These are phyloP conservation scores for Thraustochytrium sp. DNA, from an alignment of 352 stramenopile genomes.

Conservation along the genomic window DNA sequence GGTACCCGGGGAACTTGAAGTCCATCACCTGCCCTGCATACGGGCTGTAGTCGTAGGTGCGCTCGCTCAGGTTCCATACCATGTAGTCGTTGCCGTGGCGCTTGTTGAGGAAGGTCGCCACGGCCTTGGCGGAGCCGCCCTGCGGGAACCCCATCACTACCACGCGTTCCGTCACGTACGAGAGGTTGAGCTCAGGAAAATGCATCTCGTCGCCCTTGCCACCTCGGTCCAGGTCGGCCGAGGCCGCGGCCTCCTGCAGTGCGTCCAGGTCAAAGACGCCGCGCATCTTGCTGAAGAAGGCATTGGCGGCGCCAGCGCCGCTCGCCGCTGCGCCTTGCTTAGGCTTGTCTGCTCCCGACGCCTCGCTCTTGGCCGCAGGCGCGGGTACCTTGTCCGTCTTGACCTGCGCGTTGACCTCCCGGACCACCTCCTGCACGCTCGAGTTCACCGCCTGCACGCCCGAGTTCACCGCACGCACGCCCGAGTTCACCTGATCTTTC, in stretches of 20 bases:
- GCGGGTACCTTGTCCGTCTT: neutral
- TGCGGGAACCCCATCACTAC: constrained; percentile 82
- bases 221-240: constrained; percentile 48
- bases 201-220: constrained; percentile 72
- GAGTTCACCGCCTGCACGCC: neutral
- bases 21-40: constrained; percentile 94
- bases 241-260: neutral
- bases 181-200: constrained; percentile 70
- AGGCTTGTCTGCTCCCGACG: too few relatives aligned
- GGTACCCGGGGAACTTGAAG: constrained; percentile 93
- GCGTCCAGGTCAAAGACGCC: constrained; percentile 38
- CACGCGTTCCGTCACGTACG: constrained; percentile 76
- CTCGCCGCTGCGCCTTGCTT: too few relatives aligned
- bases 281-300: neutral
- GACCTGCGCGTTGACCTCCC: neutral
- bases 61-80: constrained; percentile 96
- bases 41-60: constrained; percentile 85
- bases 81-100: constrained; percentile 90
- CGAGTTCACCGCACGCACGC: constrained; percentile 20
- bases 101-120: constrained; percentile 86
- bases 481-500: neutral
- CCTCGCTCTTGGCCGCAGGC: too few relatives aligned
- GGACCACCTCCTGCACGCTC: neutral
- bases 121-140: constrained; percentile 78
- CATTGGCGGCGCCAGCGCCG: neutral